Conservation (phyloP, 305 asterid genomes). For the Caryopteris hybrid region DNA sequence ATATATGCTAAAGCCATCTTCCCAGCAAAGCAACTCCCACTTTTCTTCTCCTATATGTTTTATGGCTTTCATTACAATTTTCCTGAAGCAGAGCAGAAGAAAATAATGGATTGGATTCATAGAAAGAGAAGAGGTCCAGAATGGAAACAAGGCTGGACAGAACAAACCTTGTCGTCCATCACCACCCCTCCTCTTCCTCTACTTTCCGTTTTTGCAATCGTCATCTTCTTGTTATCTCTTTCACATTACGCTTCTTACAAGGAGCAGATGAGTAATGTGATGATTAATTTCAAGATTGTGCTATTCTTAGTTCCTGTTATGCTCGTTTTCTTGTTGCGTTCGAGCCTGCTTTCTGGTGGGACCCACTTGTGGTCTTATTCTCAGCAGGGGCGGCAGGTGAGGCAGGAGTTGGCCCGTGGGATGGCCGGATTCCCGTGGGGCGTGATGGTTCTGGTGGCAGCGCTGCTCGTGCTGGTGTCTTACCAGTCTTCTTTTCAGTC, state of each 20-base stretch:
- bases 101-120: conserved; percentile 40
- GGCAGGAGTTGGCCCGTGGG: conserved; percentile 19
- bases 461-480: conserved; percentile 48
- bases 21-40: conserved; percentile 20
- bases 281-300: conserved; percentile 40
- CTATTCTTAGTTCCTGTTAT: conserved; percentile 42
- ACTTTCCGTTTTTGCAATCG: conserved; percentile 47
- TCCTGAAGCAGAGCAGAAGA: neutral
- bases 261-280: conserved; percentile 34
- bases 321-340: conserved; percentile 32
- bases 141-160: conserved; percentile 55
- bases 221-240: conserved; percentile 48
- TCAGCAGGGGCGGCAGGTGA: conserved; percentile 13
- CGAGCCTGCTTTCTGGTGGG: conserved; percentile 20
- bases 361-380: conserved; percentile 25
- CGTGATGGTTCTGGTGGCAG: conserved; percentile 39
- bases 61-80: neutral
- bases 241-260: conserved; percentile 45
- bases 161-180: conserved; percentile 38
- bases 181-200: conserved; percentile 63
- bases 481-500: conserved; percentile 55
- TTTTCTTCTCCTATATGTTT: conserved; percentile 8
- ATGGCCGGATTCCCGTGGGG: conserved; percentile 57
- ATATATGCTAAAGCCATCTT: conserved; percentile 51
- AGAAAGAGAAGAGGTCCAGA: conserved; percentile 40